These are phyloP conservation scores for Ophiosphaerella korrae DNA, from an alignment of 2,329 filamentous ascomycete genomes.

Conservation along the genomic window DNA sequence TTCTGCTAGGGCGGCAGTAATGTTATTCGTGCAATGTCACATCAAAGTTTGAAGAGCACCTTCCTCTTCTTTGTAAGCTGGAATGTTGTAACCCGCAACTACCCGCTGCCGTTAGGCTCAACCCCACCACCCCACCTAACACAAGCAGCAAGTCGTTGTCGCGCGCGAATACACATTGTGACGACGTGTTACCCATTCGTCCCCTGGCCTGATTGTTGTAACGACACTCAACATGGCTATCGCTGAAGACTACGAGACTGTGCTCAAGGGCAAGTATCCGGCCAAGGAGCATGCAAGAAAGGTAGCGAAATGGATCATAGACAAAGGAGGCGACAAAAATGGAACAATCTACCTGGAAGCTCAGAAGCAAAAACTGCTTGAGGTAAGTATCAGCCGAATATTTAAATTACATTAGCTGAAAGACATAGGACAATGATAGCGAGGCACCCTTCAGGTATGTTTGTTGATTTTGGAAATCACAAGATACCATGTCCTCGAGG, in stretches of 20 bases:
- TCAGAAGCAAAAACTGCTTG: slow-evolving; percentile 77
- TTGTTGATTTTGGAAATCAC: not conserved
- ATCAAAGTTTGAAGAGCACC: slow-evolving; percentile 8
- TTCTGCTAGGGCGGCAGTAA: not conserved
- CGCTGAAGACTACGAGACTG: slow-evolving; percentile 41
- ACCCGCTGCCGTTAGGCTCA: slow-evolving; percentile 24
- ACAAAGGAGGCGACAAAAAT: slow-evolving; percentile 65
- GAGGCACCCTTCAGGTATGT: slow-evolving; percentile 76
- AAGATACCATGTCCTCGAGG: not conserved
- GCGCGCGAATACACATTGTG: not conserved
- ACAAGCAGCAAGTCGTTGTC: slow-evolving; percentile 12
- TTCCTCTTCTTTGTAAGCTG: slow-evolving; percentile 21
- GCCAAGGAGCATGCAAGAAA: slow-evolving; percentile 84
- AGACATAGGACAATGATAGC: slow-evolving; percentile 74
- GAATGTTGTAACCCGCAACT: slow-evolving; percentile 22
- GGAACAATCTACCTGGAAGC: slow-evolving; percentile 89
- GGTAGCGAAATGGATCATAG: slow-evolving; percentile 78
- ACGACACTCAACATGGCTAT: slow-evolving; percentile 31
- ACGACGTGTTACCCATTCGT: not conserved
- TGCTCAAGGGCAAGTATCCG: slow-evolving; percentile 69
- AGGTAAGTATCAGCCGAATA: slow-evolving; percentile 51
- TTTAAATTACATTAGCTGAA: slow-evolving; percentile 7
- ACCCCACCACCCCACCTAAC: slow-evolving; percentile 34
- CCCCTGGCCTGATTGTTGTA: slow-evolving; percentile 2
- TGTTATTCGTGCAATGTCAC: not conserved